phyloP scores from a whole-genome alignment of 169 alveolate species.

The Perkinsus chesapeaki region DNA sequence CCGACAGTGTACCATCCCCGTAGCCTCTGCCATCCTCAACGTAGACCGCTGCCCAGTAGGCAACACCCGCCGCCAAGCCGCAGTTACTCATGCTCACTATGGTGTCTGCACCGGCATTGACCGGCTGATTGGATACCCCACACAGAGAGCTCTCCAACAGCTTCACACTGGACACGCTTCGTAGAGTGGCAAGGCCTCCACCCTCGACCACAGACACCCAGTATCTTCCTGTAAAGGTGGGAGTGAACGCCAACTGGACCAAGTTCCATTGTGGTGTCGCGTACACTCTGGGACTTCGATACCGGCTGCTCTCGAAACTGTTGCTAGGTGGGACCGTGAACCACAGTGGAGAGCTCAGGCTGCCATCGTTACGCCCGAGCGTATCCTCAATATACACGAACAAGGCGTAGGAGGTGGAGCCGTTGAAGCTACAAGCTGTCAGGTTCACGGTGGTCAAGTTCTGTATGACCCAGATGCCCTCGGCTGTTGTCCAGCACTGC shows the following conservation, averaged over 20 bases:
- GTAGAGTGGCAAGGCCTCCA: not conserved
- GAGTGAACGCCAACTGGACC: not conserved
- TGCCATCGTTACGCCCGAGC: constrained; percentile 14
- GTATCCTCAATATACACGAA: constrained; percentile 13
- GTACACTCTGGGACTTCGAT: not conserved
- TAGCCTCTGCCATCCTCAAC: constrained; percentile 8
- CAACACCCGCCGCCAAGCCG: not conserved
- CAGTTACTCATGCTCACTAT: not conserved
- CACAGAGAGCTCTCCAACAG: not conserved
- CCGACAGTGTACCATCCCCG: constrained; percentile 3
- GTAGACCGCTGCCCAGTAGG: constrained; percentile 4
- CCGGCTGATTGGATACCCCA: not conserved
- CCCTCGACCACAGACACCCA: not conserved
- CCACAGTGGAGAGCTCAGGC: not conserved
- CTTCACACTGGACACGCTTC: not conserved
- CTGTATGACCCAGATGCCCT: not conserved
- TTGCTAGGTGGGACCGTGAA: not conserved
- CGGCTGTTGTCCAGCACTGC: not conserved
- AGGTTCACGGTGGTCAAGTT: not conserved
- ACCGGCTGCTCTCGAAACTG: not conserved
- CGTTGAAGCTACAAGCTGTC: not conserved
- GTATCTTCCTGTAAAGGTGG: not conserved
- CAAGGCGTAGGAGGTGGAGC: not conserved
- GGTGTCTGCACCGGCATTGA: not conserved
- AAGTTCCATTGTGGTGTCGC: not conserved